Evolutionary conservation across 1,284 basidiomycete species (phyloP).

Genomic region (Malassezia nana): DNA sequence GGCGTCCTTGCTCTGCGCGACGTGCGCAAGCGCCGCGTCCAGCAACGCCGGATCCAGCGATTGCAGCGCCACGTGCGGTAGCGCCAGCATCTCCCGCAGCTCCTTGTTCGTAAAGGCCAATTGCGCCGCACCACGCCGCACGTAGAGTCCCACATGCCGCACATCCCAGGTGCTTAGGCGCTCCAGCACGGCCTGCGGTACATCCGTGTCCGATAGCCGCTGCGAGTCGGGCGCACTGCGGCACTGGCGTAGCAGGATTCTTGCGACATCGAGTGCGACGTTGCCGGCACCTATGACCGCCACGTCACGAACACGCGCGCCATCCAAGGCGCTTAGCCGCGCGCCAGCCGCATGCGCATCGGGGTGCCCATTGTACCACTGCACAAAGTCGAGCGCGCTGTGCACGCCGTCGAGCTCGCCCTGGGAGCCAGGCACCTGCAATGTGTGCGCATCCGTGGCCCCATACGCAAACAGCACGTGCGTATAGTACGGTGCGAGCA

Average conservation of each 20-base stretch:
- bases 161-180: slow-evolving; percentile 60
- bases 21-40: slow-evolving; percentile 35
- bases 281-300: slow-evolving; percentile 90
- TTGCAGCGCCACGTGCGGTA: slow-evolving; percentile 62
- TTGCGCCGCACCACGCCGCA: slow-evolving; percentile 74
- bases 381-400: slow-evolving; percentile 75
- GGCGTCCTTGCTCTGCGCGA: slow-evolving; percentile 26
- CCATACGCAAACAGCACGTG: slow-evolving; percentile 74
- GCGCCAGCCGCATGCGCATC: slow-evolving; percentile 32
- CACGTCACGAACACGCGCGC: slow-evolving; percentile 54
- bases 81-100: slow-evolving; percentile 74
- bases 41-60: slow-evolving; percentile 47
- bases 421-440: slow-evolving; percentile 51
- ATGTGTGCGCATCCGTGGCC: slow-evolving; percentile 55
- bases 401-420: slow-evolving; percentile 55
- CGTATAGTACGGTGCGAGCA: slow-evolving; percentile 62
- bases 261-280: slow-evolving; percentile 83
- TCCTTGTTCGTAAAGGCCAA: slow-evolving; percentile 92
- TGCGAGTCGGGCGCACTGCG: slow-evolving; percentile 48
- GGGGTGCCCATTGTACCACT: slow-evolving; percentile 96
- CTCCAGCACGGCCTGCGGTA: slow-evolving; percentile 66
- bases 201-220: slow-evolving; percentile 64
- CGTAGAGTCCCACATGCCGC: slow-evolving; percentile 70
- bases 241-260: slow-evolving; percentile 63
- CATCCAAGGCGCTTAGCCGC: neutral